These are phyloP conservation scores for Coprinopsis cinerea DNA, from an alignment of 768 basidiomycete species.

Conservation along the genomic window DNA sequence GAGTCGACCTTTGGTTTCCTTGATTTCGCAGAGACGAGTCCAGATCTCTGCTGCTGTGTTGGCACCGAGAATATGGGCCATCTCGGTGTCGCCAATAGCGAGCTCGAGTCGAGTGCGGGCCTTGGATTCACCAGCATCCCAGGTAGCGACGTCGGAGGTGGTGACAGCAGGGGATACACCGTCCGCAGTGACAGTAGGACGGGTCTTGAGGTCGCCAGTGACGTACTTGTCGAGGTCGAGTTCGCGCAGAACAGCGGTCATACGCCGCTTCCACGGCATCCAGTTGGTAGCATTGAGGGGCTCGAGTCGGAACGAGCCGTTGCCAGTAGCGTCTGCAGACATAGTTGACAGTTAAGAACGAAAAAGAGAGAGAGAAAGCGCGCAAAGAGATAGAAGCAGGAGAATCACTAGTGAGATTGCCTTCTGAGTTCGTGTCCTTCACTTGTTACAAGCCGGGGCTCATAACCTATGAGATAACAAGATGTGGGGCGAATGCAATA, in stretches of 20 bases:
- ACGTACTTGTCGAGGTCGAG: background rate
- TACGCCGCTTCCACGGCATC: constrained; percentile 5
- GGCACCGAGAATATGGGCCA: constrained; percentile 18
- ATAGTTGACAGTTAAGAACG: background rate
- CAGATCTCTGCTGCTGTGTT: constrained; percentile 17
- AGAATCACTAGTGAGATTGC: background rate
- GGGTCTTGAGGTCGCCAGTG: background rate
- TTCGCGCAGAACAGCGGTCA: background rate
- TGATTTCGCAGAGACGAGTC: constrained; percentile 16
- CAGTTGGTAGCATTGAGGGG: constrained; percentile 3
- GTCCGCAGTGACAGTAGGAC: too few species aligned
- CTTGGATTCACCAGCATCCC: constrained; percentile 18
- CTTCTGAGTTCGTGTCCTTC: background rate
- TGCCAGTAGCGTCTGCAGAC: background rate
- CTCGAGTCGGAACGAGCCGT: background rate
- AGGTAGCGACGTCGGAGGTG: background rate
- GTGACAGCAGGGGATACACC: background rate
- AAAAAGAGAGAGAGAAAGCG: background rate
- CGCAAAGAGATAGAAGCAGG: background rate
- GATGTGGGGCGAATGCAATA: background rate
- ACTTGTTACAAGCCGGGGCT: constrained; percentile 6
- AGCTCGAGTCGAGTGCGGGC: constrained; percentile 17
- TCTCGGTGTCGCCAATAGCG: constrained; percentile 16
- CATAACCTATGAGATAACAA: constrained; percentile 3
- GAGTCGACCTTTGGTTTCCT: constrained; percentile 15